Base-by-base conservation (phyloP, 192 early-diverging fungal genomes). In the Coemansia sp. region DNA sequence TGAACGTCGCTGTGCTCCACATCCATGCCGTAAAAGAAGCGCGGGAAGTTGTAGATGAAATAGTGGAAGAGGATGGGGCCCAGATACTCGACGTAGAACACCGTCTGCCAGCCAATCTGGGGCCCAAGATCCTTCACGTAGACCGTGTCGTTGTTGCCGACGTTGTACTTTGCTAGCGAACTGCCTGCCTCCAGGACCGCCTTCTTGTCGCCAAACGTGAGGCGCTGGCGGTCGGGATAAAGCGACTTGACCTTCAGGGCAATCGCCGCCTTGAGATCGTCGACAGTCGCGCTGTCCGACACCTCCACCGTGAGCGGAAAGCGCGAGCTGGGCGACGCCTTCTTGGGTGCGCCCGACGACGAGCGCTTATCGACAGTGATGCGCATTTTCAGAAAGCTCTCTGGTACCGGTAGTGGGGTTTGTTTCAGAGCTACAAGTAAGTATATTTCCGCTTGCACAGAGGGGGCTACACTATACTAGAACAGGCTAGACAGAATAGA, bases 21-120 rank as follows among this genome's bases (percentile, higher is more conserved):
- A 9, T 51, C 38, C 23, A 53, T 18, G 30, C 89, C 79, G 62
- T 94, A 94, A 44, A 95, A 76, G 32, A 85, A 24, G 11, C 57
- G 64, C 15, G 79, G 79, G 26, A 85, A 76, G 62, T 83, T 85
- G 81, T 90, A 98, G 55, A 94, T 80, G 25, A 98, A 55, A 25
- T 86, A 83, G 49, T 98, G 92, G 58, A 95, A 68, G 25, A 93
- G 33, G 46, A 98, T 59, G 19, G 95, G 95, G 33, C 95, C 95
- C 33, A 85, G 58, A 45, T 98, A 98, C 70, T 98, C 95, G 50
- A 95, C 83, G 57, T 91, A 74, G 57, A 95, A 98, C 39, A 95
- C 93, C 15, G 88, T 90, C 47, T 80, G 78, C 95, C 95, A 98
- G 50, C 91, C 87, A 50, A 95, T 86, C 71, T 98, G 95, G 13